These are phyloP conservation scores for Cymbidium sinense DNA, from an alignment of 106 monocot species.

Conservation along the genomic window DNA sequence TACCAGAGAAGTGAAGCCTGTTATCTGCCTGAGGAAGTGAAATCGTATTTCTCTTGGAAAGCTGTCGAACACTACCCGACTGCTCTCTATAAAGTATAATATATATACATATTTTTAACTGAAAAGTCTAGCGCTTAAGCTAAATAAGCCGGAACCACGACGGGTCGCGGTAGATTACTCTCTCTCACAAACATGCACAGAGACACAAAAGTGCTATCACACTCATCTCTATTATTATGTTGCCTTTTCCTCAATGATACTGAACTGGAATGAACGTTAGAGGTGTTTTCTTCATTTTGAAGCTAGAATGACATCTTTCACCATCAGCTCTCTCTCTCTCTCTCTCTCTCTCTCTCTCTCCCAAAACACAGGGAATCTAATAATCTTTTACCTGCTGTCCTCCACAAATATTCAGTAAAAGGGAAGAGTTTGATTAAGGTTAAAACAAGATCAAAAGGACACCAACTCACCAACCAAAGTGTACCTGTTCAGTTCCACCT, in stretches of 20 bases:
- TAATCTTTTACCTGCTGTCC: not conserved
- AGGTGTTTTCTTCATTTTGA: constrained; percentile 7
- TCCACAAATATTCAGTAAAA: not conserved
- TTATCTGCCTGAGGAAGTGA: not conserved
- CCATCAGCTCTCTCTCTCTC: not conserved
- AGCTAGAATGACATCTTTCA: constrained; percentile 11
- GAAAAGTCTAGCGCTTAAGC: not conserved
- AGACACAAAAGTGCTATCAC: not conserved
- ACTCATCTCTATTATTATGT: constrained; percentile 1
- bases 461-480: not conserved
- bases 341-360: not conserved
- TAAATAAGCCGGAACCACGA: not conserved
- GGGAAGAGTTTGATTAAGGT: not conserved
- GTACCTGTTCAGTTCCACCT: not conserved
- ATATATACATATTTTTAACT: not conserved
- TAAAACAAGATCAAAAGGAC: constrained; percentile 1
- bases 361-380: not conserved
- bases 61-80: not conserved
- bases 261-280: not conserved
- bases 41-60: not conserved
- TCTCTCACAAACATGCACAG: not conserved
- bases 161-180: not conserved
- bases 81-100: not conserved
- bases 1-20: not conserved
- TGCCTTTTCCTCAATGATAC: not conserved